These are phyloP conservation scores for Cyberlindnera meyerae DNA, from an alignment of 805 yeast species.

Conservation along the genomic window DNA sequence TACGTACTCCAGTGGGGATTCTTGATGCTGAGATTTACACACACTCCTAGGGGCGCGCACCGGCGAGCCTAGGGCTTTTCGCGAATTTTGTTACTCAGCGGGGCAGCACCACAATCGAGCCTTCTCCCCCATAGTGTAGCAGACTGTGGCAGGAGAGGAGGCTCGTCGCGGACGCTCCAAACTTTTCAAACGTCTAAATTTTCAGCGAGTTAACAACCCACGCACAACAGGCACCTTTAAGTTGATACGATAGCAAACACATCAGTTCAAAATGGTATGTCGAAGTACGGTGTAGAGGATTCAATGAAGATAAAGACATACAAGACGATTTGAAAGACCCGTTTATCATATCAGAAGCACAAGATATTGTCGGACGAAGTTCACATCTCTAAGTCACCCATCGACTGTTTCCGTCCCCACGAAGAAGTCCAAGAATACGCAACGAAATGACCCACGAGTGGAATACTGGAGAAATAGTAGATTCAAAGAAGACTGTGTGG, in stretches of 20 bases:
- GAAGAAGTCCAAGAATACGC: too few species aligned
- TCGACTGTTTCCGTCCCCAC: too few species aligned
- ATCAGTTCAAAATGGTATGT: conserved; percentile 25
- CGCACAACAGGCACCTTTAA: conserved; percentile 2
- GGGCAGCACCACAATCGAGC: background rate
- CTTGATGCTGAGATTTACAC: conserved; percentile 9
- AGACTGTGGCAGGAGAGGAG: background rate
- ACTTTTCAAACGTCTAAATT: conserved; percentile 16
- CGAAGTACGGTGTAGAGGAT: conserved; percentile 1
- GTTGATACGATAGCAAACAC: conserved; percentile 9
- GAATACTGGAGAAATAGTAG: too few species aligned
- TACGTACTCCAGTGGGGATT: conserved; percentile 2
- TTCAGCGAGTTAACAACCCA: conserved; percentile 9
- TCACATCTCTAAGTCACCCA: too few species aligned
- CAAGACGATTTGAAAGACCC: background rate
- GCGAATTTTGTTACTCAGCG: background rate
- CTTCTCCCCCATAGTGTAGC: background rate
- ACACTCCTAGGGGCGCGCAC: conserved; percentile 5
- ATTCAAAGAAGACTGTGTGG: too few species aligned
- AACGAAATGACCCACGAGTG: too few species aligned
- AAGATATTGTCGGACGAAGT: too few species aligned
- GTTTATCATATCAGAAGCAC: too few species aligned
- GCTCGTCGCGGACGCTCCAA: conserved; percentile 10
- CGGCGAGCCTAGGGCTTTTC: background rate
- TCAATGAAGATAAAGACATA: background rate